Conservation (phyloP, 768 basidiomycete genomes). For the Tephrocybe sp. region DNA sequence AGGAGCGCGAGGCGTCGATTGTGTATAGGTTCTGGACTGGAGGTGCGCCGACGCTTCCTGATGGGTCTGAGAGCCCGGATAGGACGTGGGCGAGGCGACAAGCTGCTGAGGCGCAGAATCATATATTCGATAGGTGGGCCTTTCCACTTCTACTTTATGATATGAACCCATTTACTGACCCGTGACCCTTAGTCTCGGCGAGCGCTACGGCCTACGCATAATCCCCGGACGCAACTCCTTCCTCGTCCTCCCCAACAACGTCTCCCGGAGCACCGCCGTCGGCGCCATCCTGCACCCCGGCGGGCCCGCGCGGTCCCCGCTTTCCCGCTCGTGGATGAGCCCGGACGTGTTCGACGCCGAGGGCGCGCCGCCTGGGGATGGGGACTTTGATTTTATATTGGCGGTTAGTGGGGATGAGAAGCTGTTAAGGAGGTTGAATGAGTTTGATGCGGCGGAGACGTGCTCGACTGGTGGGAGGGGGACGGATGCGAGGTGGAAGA, state of each 20-base stretch:
- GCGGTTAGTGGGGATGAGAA: conserved; percentile 78
- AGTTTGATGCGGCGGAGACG: conserved; percentile 72
- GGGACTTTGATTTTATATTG: conserved; percentile 58
- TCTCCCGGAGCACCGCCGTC: conserved; percentile 82
- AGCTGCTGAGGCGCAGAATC: conserved; percentile 90
- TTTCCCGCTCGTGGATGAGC: conserved; percentile 41
- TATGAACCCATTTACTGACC: background rate
- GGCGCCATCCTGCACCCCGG: conserved; percentile 77
- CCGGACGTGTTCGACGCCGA: conserved; percentile 28
- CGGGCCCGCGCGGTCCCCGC: conserved; percentile 41
- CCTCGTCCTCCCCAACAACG: conserved; percentile 80
- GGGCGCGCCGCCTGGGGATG: conserved; percentile 25
- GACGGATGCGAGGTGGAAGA: conserved; percentile 78
- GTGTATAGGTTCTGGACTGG: conserved; percentile 87
- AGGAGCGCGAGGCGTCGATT: conserved; percentile 79
- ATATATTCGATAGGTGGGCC: conserved; percentile 74
- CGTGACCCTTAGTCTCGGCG: conserved; percentile 56
- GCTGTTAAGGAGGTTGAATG: conserved; percentile 71
- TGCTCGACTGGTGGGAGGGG: conserved; percentile 68
- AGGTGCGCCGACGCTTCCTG: conserved; percentile 20
- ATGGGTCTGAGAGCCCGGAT: conserved; percentile 45
- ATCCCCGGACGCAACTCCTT: conserved; percentile 80
- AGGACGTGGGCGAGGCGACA: conserved; percentile 83
- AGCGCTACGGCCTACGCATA: conserved; percentile 80
- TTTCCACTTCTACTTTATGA: background rate